Conservation (phyloP, 1,139 yeast species). For the Yamadazyma triangularis region DNA sequence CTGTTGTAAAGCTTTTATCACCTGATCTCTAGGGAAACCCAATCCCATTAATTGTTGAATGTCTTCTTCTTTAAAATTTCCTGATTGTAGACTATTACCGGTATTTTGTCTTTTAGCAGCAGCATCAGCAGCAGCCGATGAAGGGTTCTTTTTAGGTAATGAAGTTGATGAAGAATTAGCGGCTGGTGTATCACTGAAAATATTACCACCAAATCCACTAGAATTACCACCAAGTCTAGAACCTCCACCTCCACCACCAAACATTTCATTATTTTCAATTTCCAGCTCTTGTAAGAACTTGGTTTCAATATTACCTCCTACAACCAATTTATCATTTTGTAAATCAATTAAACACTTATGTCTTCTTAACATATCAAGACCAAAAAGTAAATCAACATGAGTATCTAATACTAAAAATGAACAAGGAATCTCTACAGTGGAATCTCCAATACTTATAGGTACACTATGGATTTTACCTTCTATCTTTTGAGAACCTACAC, state of each 20-base stretch:
- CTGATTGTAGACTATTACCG: slow-evolving; percentile 3
- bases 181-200: slow-evolving; percentile 20
- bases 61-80: slow-evolving; percentile 34
- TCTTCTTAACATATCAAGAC: slow-evolving; percentile 79
- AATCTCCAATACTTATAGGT: slow-evolving; percentile 71
- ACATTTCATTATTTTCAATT: slow-evolving; percentile 43
- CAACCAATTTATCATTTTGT: slow-evolving; percentile 56
- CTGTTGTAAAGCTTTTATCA: slow-evolving; percentile 56
- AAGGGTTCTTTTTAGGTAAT: slow-evolving; percentile 8
- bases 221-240: slow-evolving; percentile 9
- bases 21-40: slow-evolving; percentile 69
- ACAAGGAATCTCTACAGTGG: slow-evolving; percentile 56
- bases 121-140: slow-evolving; percentile 21
- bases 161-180: slow-evolving; percentile 11
- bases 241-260: slow-evolving; percentile 15
- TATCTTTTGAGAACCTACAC: slow-evolving; percentile 82
- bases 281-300: slow-evolving; percentile 72
- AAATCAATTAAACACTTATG: slow-evolving; percentile 83
- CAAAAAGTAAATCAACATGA: slow-evolving; percentile 61
- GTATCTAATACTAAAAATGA: slow-evolving; percentile 80
- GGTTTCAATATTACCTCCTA: slow-evolving; percentile 68
- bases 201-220: slow-evolving; percentile 31
- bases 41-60: slow-evolving; percentile 55
- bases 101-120: slow-evolving; percentile 23
- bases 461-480: slow-evolving; percentile 87